Evolutionary conservation across 2,329 filamentous ascomycete genomes (phyloP).

Genomic region (Apiospora koreana): DNA sequence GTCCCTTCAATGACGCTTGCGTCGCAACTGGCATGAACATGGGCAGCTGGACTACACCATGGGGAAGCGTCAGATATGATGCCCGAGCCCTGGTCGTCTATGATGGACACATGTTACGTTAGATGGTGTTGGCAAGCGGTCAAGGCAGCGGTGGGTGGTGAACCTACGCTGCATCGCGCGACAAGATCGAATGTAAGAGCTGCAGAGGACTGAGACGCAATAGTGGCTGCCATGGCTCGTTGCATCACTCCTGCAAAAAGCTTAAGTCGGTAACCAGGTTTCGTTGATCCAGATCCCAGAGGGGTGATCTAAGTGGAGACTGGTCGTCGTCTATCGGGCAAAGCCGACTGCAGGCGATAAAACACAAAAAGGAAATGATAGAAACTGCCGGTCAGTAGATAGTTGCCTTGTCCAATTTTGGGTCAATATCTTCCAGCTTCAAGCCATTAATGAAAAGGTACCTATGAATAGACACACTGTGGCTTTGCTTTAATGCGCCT

Average conservation of each 20-base stretch:
- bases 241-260: slow-evolving; percentile 16
- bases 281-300: neutral
- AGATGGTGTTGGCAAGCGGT: neutral
- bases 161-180: slow-evolving; percentile 77
- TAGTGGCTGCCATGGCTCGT: slow-evolving; percentile 48
- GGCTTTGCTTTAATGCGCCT: neutral
- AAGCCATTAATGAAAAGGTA: neutral
- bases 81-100: slow-evolving; percentile 94
- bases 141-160: neutral
- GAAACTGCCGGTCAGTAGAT: neutral
- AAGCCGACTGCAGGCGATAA: neutral
- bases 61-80: slow-evolving; percentile 82
- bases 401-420: neutral
- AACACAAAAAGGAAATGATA: neutral
- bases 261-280: neutral
- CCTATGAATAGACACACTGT: neutral
- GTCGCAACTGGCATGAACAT: slow-evolving; percentile 99
- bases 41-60: slow-evolving; percentile 86
- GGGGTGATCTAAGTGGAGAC: neutral
- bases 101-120: neutral
- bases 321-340: neutral
- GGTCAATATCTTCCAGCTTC: neutral
- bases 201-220: slow-evolving; percentile 52
- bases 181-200: slow-evolving; percentile 79
- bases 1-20: slow-evolving; percentile 90